Evolutionary conservation across 805 yeast genomes (phyloP).

Genomic region (Metschnikowia hibisci): DNA sequence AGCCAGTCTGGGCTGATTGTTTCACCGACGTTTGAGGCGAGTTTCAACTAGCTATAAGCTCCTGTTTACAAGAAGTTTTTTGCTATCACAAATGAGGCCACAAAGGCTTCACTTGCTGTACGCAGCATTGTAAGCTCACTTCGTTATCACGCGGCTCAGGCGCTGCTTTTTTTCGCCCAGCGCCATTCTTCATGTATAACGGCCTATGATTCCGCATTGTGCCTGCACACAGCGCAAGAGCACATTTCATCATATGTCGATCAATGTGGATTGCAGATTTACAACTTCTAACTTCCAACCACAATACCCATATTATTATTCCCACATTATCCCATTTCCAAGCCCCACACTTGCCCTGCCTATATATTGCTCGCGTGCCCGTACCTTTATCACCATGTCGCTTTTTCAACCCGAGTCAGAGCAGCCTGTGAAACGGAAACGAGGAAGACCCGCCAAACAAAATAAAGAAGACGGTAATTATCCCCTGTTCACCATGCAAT

Average conservation of each 20-base stretch:
- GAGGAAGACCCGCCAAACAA: constrained; percentile 46
- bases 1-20: no score
- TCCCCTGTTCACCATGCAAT: constrained; percentile 38
- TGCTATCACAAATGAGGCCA: no score
- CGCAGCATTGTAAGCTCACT: no score
- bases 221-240: background rate
- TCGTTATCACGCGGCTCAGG: no score
- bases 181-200: background rate
- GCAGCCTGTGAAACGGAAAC: constrained; percentile 32
- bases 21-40: no score
- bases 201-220: constrained; percentile 1
- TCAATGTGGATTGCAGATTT: background rate
- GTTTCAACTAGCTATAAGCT: no score
- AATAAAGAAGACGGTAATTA: constrained; percentile 30
- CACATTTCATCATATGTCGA: constrained; percentile 4
- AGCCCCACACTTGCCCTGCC: no score
- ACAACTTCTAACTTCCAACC: no score
- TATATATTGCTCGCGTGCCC: no score
- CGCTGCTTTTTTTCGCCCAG: background rate
- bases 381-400: background rate
- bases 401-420: background rate
- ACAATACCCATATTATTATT: no score
- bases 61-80: no score
- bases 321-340: background rate
- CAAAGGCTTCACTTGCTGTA: no score